phyloP scores from a whole-genome alignment of 768 basidiomycete species.

The Trametes sanguinea region DNA sequence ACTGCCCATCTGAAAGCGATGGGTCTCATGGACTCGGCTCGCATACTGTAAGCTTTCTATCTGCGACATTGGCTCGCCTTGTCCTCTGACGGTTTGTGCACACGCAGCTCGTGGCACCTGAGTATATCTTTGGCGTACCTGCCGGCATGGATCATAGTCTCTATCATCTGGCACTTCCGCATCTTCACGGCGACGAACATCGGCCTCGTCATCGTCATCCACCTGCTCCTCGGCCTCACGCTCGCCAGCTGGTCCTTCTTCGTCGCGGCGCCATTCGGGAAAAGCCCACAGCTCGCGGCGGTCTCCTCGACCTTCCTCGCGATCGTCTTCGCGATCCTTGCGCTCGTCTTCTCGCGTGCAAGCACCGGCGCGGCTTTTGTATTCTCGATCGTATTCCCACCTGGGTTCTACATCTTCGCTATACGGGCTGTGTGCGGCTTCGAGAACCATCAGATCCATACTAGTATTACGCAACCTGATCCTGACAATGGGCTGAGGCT shows the following conservation, averaged over 20 bases:
- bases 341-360: conserved; percentile 48
- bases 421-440: conserved; percentile 68
- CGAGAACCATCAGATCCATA: conserved; percentile 58
- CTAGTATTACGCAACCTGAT: conserved; percentile 57
- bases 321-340: conserved; percentile 68
- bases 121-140: conserved; percentile 68
- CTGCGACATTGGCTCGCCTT: no score
- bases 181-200: conserved; percentile 65
- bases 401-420: conserved; percentile 74
- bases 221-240: conserved; percentile 66
- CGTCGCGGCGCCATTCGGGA: conserved; percentile 66
- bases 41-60: conserved; percentile 46
- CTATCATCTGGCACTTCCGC: conserved; percentile 62
- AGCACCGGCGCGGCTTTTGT: conserved; percentile 52
- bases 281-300: conserved; percentile 72
- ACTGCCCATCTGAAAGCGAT: conserved; percentile 79
- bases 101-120: conserved; percentile 57
- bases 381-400: conserved; percentile 73
- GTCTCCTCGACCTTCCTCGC: conserved; percentile 65
- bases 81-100: no score
- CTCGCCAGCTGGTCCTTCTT: conserved; percentile 76
- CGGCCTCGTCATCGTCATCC: conserved; percentile 61
- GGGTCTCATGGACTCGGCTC: conserved; percentile 73
- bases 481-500: conserved; percentile 59
- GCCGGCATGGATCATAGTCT: conserved; percentile 73